A percentile compares a stretch with the other conserved stretches of the same genome.
Conservation (phyloP, 257 asterid species). For the Solanum corneliomulleri region DNA sequence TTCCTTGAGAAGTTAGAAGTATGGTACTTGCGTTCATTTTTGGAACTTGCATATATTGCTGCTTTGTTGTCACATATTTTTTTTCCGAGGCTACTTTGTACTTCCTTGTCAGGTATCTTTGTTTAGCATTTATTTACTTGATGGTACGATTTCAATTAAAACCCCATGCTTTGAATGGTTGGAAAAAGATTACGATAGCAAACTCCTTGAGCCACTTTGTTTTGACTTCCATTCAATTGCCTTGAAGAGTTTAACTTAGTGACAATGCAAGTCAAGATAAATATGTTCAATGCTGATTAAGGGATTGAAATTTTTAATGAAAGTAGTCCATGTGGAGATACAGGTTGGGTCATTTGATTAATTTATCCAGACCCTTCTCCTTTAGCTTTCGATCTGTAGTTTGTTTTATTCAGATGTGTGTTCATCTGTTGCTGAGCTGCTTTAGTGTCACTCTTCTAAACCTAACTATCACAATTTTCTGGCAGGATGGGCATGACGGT, state of each 20-base stretch:
- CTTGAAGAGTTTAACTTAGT: background rate
- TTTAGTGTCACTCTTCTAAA: background rate
- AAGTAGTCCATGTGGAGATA: background rate
- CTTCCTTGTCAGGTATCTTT: background rate
- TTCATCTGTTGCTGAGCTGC: background rate
- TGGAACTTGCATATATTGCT: background rate
- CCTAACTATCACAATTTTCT: background rate
- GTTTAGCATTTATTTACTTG: background rate
- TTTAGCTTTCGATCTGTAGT: background rate
- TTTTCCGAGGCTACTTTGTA: background rate
- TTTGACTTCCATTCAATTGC: background rate
- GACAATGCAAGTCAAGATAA: background rate
- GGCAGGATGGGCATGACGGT: constrained; percentile 70
- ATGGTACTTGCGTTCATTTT: background rate
- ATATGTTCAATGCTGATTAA: background rate
- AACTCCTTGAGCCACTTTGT: background rate
- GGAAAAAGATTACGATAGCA: background rate
- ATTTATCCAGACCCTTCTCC: background rate
- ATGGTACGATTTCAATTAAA: background rate
- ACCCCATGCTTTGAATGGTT: background rate
- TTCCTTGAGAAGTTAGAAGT: background rate
- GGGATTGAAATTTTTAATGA: background rate
- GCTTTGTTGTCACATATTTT: background rate
- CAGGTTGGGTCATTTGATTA: background rate
- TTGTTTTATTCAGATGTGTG: background rate